These are phyloP conservation scores for Eucalyptus pauciflora DNA, from an alignment of 345 rosid genomes.

Conservation along the genomic window DNA sequence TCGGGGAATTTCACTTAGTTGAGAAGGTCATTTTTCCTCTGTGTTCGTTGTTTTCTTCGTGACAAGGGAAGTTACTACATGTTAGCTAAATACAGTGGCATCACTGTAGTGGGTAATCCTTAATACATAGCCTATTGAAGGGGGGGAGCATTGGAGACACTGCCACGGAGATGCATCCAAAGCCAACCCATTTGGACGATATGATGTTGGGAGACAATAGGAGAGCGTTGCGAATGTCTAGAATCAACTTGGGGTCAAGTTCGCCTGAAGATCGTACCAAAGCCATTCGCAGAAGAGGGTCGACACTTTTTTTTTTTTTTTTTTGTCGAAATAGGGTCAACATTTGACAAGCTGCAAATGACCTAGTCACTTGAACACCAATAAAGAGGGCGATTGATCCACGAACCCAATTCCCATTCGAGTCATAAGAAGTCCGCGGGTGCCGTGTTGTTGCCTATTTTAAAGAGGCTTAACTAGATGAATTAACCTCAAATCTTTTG, in stretches of 20 bases:
- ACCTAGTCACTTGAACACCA: background rate
- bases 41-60: background rate
- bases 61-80: background rate
- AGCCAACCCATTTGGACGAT: background rate
- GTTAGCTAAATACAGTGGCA: background rate
- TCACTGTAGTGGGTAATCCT: background rate
- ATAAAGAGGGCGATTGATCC: background rate
- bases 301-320: no score
- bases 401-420: background rate
- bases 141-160: background rate
- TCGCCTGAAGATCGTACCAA: background rate
- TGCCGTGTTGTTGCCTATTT: background rate
- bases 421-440: accelerated
- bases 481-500: background rate
- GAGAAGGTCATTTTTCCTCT: background rate
- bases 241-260: background rate
- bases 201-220: background rate
- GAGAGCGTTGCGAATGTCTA: background rate
- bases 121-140: background rate
- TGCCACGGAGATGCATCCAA: background rate
- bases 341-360: background rate
- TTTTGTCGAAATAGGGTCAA: background rate
- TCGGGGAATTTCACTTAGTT: background rate
- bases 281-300: background rate
- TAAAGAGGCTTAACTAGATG: background rate